Conservation (phyloP, 2,329 filamentous ascomycete species). For the Zymoseptoria tritici region DNA sequence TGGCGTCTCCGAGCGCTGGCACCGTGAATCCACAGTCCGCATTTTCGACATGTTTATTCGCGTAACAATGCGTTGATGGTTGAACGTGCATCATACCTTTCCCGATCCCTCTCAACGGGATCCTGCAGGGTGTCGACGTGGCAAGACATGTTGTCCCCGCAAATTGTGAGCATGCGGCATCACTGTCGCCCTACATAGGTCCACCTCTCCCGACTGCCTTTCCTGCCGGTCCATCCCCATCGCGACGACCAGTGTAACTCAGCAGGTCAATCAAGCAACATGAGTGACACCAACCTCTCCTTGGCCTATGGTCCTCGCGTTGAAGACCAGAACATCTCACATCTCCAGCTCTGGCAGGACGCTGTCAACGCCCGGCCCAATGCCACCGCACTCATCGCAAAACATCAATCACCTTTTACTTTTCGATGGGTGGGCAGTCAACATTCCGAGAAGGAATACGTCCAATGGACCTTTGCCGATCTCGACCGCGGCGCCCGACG, state of each 20-base stretch:
- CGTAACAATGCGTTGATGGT: neutral
- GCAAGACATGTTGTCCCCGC: constrained; percentile 2
- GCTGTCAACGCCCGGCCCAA: constrained; percentile 24
- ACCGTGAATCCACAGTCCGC: no score
- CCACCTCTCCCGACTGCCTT: constrained; percentile 9
- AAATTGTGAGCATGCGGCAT: constrained; percentile 13
- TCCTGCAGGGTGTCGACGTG: constrained; percentile 9
- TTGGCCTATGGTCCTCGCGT: constrained; percentile 22
- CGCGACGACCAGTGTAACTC: constrained; percentile 2
- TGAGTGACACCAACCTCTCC: constrained; percentile 18
- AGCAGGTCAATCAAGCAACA: constrained; percentile 13
- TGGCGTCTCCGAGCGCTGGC: no score
- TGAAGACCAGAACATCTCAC: constrained; percentile 20
- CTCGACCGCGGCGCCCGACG: constrained; percentile 27
- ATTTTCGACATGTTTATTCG: neutral
- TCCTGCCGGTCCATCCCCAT: constrained; percentile 9
- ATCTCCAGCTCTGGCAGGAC: constrained; percentile 28
- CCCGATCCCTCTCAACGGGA: constrained; percentile 7
- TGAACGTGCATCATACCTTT: constrained; percentile 2
- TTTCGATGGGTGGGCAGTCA: constrained; percentile 28
- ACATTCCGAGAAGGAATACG: constrained; percentile 18
- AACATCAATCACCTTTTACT: constrained; percentile 22
- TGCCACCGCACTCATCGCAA: constrained; percentile 25
- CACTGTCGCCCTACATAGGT: constrained; percentile 13
- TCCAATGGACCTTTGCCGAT: constrained; percentile 28